Conservation (phyloP, 2,329 filamentous ascomycete genomes). For the Colletotrichum tofieldiae region DNA sequence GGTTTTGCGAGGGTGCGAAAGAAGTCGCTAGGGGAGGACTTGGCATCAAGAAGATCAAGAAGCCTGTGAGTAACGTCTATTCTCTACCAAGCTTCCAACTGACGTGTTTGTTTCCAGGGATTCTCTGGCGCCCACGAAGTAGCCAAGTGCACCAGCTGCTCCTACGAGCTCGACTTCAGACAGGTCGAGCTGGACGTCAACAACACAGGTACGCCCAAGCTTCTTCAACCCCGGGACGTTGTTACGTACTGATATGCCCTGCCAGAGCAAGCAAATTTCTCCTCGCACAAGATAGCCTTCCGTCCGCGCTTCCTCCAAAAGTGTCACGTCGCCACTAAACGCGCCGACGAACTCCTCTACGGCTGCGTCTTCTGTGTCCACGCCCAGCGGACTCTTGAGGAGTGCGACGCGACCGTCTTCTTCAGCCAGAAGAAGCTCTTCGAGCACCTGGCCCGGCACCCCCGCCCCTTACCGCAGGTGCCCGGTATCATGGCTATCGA, state of each 20-base stretch:
- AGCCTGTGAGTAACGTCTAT: conserved; percentile 56
- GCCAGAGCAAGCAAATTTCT: conserved; percentile 64
- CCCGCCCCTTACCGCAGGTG: conserved; percentile 66
- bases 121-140: conserved; percentile 59
- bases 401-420: conserved; percentile 72
- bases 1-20: conserved; percentile 70
- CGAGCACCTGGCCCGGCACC: conserved; percentile 67
- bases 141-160: conserved; percentile 68
- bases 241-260: conserved; percentile 3
- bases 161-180: conserved; percentile 69
- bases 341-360: conserved; percentile 68
- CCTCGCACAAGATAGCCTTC: conserved; percentile 63
- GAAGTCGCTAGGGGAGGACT: conserved; percentile 64
- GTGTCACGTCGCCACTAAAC: conserved; percentile 65
- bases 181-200: conserved; percentile 68
- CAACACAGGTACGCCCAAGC: conserved; percentile 58
- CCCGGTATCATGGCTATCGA: conserved; percentile 66
- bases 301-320: conserved; percentile 71
- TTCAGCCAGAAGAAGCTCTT: conserved; percentile 68
- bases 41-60: conserved; percentile 67
- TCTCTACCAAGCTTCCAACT: background rate
- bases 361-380: conserved; percentile 70
- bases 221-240: background rate
- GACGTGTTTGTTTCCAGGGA: conserved; percentile 51
- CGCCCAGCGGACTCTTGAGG: conserved; percentile 64